Conservation (phyloP, 208 protist genomes). For the Leishmania tarentolae region DNA sequence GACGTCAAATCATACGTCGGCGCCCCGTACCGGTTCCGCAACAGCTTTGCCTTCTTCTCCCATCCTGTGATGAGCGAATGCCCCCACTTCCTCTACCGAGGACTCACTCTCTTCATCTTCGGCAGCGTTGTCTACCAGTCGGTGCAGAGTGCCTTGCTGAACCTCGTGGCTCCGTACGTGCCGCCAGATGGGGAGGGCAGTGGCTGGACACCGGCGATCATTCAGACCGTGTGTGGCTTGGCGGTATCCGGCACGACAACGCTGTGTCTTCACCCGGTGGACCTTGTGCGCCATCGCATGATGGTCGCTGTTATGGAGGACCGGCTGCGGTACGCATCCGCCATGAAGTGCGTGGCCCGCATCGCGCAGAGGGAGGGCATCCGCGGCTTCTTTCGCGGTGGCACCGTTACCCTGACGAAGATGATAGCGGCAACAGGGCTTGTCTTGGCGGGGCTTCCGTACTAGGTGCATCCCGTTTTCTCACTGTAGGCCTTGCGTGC, state of each 20-base stretch:
- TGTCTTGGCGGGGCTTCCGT: conserved; percentile 36
- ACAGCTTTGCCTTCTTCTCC: conserved; percentile 79
- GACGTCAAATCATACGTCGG: conserved; percentile 65
- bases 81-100: conserved; percentile 74
- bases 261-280: conserved; percentile 72
- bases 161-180: conserved; percentile 41
- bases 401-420: conserved; percentile 56
- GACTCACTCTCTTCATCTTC: conserved; percentile 65
- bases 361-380: conserved; percentile 66
- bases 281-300: conserved; percentile 76
- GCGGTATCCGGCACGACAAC: conserved; percentile 61
- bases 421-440: conserved; percentile 55
- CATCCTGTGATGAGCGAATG: conserved; percentile 66
- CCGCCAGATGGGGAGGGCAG: conserved; percentile 45
- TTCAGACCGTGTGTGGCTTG: conserved; percentile 54
- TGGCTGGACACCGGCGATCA: conserved; percentile 39
- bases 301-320: conserved; percentile 83
- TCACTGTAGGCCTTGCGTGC: not conserved
- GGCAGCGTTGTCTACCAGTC: conserved; percentile 67
- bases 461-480: conserved; percentile 7
- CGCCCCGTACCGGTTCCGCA: conserved; percentile 61
- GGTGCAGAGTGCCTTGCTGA: conserved; percentile 46
- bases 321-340: conserved; percentile 54
- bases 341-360: conserved; percentile 53
- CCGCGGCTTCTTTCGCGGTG: conserved; percentile 72